phyloP scores from a whole-genome alignment of 768 basidiomycete species.

The Phlegmacium glaucopus region DNA sequence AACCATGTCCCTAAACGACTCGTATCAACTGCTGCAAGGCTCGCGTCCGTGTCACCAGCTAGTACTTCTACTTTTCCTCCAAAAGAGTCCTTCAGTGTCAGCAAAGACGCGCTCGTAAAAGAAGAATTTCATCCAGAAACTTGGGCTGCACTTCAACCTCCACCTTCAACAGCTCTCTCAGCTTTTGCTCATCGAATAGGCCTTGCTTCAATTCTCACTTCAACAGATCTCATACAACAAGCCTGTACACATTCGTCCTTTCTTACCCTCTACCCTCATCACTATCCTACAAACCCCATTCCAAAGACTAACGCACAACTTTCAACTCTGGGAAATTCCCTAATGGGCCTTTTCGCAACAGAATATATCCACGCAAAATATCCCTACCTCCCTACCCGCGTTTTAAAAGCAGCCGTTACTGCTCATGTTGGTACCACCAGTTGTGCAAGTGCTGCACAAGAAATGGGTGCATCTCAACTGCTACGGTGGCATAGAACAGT shows the following conservation, averaged over 20 bases:
- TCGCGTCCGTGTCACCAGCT: conserved; percentile 52
- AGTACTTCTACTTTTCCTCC: conserved; percentile 60
- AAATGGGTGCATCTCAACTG: conserved; percentile 76
- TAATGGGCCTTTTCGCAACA: conserved; percentile 86
- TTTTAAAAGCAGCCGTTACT: conserved; percentile 86
- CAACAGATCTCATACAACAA: conserved; percentile 58
- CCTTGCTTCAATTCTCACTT: conserved; percentile 52
- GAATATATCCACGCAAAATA: conserved; percentile 80
- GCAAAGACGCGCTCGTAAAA: conserved; percentile 28
- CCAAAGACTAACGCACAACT: conserved; percentile 75
- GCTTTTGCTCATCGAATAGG: conserved; percentile 80
- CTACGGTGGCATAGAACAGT: conserved; percentile 82
- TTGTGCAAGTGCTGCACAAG: conserved; percentile 80
- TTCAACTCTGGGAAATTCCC: conserved; percentile 74
- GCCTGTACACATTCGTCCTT: conserved; percentile 82
- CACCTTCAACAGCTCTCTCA: conserved; percentile 65
- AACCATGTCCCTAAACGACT: conserved; percentile 58
- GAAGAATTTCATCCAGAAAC: conserved; percentile 56
- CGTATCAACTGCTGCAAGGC: conserved; percentile 42
- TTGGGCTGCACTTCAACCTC: conserved; percentile 72
- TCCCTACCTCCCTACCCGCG: conserved; percentile 89
- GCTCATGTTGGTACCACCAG: conserved; percentile 87
- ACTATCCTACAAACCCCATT: conserved; percentile 50
- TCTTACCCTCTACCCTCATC: conserved; percentile 48
- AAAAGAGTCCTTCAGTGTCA: conserved; percentile 38